Evolutionary conservation across 192 early-diverging fungal species (phyloP).

Genomic region (Coemansia sp.): DNA sequence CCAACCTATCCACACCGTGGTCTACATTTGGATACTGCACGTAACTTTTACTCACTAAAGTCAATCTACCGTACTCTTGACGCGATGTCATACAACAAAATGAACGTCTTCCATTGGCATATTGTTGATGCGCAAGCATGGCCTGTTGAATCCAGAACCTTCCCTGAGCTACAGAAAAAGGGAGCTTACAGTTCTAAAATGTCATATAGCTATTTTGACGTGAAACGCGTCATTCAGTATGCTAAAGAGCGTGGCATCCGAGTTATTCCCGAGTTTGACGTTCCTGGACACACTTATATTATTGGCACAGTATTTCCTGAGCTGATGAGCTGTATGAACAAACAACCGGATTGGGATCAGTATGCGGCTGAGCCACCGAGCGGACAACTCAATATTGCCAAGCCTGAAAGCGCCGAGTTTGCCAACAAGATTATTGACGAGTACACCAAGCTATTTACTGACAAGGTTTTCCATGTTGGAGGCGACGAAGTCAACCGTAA

Average conservation of each 20-base stretch:
- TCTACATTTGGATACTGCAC: constrained; percentile 64
- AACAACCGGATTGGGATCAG: constrained; percentile 60
- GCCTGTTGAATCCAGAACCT: constrained; percentile 62
- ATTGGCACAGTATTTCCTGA: constrained; percentile 58
- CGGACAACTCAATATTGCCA: constrained; percentile 76
- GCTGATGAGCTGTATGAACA: constrained; percentile 61
- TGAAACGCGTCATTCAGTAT: constrained; percentile 67
- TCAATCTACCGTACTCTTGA: constrained; percentile 62
- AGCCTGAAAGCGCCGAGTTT: constrained; percentile 62
- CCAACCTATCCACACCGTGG: constrained; percentile 69
- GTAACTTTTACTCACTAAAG: constrained; percentile 64
- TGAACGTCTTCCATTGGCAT: constrained; percentile 84
- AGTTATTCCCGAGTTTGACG: constrained; percentile 88
- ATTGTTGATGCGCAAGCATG: constrained; percentile 70
- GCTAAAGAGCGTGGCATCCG: constrained; percentile 76
- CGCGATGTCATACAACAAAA: constrained; percentile 68
- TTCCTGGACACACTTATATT: constrained; percentile 73
- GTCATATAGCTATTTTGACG: constrained; percentile 69
- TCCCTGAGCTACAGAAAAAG: constrained; percentile 60
- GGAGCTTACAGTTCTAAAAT: constrained; percentile 65
- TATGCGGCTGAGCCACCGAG: constrained; percentile 73
- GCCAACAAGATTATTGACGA: constrained; percentile 68
- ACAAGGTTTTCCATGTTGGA: constrained; percentile 73
- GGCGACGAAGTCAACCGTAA: constrained; percentile 72
- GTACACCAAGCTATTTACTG: constrained; percentile 65